phyloP scores from a whole-genome alignment of 2,329 filamentous ascomycete genomes.

The Pyrenochaeta sp. region DNA sequence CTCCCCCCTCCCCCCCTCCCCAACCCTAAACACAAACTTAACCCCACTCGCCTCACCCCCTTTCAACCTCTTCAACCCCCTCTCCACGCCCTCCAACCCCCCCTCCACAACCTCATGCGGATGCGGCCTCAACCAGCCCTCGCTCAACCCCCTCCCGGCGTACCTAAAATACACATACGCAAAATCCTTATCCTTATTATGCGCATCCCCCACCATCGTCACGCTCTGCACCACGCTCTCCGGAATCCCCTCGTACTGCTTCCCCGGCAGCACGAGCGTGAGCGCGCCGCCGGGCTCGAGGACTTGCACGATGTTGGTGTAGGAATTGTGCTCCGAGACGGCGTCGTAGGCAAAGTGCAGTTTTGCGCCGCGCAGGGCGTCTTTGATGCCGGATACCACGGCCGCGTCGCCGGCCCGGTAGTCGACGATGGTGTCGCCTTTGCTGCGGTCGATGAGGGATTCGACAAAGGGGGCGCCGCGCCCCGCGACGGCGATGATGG shows the following conservation, averaged over 20 bases:
- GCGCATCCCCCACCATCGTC: conserved; percentile 49
- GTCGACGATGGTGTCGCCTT: conserved; percentile 57
- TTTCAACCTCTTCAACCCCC: conserved; percentile 62
- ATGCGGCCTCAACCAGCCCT: conserved; percentile 61
- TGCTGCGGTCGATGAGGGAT: conserved; percentile 46
- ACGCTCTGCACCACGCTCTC: conserved; percentile 46
- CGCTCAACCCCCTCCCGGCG: conserved; percentile 55
- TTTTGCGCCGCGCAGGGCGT: conserved; percentile 53
- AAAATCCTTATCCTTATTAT: conserved; percentile 49
- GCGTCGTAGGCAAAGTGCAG: conserved; percentile 65
- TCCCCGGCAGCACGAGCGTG: conserved; percentile 52
- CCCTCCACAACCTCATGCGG: conserved; percentile 61
- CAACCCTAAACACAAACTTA: conserved; percentile 69
- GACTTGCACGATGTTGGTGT: conserved; percentile 49
- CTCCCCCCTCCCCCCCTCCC: conserved; percentile 41
- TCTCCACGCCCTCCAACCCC: conserved; percentile 62
- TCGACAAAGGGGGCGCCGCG: conserved; percentile 48
- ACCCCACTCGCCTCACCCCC: conserved; percentile 67
- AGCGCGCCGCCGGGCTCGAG: conserved; percentile 44
- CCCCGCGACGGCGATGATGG: conserved; percentile 53
- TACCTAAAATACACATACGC: conserved; percentile 56
- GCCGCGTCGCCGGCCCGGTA: conserved; percentile 63
- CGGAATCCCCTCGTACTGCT: conserved; percentile 53
- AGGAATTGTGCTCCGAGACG: conserved; percentile 59
- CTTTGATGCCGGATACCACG: conserved; percentile 49